These are phyloP conservation scores for Eucalyptus pauciflora DNA, from an alignment of 345 rosid species.

Conservation along the genomic window DNA sequence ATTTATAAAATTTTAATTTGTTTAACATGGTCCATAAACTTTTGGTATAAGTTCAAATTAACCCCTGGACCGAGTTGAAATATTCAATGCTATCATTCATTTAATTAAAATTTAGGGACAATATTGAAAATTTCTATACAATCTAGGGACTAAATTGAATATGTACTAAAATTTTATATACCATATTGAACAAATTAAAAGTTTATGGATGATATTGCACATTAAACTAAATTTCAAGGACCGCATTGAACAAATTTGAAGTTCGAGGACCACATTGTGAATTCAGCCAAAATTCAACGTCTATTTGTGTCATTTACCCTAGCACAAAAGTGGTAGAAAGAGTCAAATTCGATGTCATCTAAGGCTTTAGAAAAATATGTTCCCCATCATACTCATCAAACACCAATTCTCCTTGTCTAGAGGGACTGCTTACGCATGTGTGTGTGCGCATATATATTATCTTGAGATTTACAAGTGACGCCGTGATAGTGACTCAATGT, in stretches of 20 bases:
- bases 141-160: no score
- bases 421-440: background rate
- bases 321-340: background rate
- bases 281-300: no score
- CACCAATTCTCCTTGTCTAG: background rate
- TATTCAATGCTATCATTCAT: no score
- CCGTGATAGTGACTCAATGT: background rate
- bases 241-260: no score
- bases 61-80: fast-evolving
- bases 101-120: fast-evolving
- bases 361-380: background rate
- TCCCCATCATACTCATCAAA: background rate
- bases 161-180: no score
- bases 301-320: fast-evolving
- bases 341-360: fast-evolving
- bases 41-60: no score
- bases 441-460: fast-evolving
- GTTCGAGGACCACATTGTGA: fast-evolving
- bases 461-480: background rate
- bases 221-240: background rate
- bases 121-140: no score
- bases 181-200: fast-evolving
- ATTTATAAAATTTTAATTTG: fast-evolving
- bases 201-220: fast-evolving
- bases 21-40: fast-evolving